Percentiles rank a stretch among this genome's conserved stretches.
Evolutionary conservation across 495 filamentous ascomycete species (phyloP).

Genomic region (Penicillium argentinense): DNA sequence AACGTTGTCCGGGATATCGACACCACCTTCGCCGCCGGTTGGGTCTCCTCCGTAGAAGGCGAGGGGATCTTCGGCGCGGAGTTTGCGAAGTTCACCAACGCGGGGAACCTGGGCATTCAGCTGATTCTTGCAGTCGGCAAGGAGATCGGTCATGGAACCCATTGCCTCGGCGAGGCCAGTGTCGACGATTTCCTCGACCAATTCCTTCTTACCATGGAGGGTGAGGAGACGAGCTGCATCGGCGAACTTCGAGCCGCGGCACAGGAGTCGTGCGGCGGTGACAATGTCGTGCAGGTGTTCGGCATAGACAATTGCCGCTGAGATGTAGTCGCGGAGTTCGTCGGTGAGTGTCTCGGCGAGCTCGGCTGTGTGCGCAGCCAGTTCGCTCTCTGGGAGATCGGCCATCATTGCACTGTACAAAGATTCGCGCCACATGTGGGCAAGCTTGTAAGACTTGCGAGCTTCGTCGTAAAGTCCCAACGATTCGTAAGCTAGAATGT

Average conservation of each 20-base stretch:
- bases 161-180: slow-evolving; percentile 73
- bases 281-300: slow-evolving; percentile 75
- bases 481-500: slow-evolving; percentile 73
- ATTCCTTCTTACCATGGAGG: slow-evolving; percentile 43
- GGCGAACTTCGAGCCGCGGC: slow-evolving; percentile 79
- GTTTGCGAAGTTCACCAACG: slow-evolving; percentile 73
- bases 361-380: slow-evolving; percentile 61
- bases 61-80: slow-evolving; percentile 78
- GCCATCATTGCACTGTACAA: slow-evolving; percentile 73
- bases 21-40: slow-evolving; percentile 46
- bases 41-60: slow-evolving; percentile 73
- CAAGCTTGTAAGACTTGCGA: slow-evolving; percentile 73
- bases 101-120: slow-evolving; percentile 80
- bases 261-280: slow-evolving; percentile 66
- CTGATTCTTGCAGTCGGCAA: slow-evolving; percentile 88
- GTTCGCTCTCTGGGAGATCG: slow-evolving; percentile 53
- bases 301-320: slow-evolving; percentile 75
- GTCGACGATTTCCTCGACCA: slow-evolving; percentile 65
- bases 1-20: slow-evolving; percentile 85
- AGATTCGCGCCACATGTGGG: slow-evolving; percentile 88
- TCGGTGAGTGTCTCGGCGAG: slow-evolving; percentile 75
- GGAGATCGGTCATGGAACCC: slow-evolving; percentile 76
- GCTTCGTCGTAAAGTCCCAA: slow-evolving; percentile 70
- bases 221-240: slow-evolving; percentile 75
- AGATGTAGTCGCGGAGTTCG: slow-evolving; percentile 78